Evolutionary conservation across 2,329 filamentous ascomycete species (phyloP).

Genomic region (Aspergillus clavatus): DNA sequence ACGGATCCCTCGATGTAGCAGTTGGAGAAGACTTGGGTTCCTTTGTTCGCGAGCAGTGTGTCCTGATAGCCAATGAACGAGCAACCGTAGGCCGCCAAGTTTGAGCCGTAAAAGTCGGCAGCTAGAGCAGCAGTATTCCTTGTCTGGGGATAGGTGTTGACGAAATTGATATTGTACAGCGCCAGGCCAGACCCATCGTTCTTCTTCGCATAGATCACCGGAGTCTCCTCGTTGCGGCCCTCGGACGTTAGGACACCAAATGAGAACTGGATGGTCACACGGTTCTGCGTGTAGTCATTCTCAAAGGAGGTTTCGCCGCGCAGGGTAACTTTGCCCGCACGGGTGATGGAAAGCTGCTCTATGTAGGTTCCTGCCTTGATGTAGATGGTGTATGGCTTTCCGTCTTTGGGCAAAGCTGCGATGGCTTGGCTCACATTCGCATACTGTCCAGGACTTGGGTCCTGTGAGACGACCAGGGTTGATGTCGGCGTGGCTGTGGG

Average conservation of each 20-base stretch:
- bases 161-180: slow-evolving; percentile 31
- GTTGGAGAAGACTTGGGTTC: slow-evolving; percentile 25
- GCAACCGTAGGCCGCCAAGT: slow-evolving; percentile 31
- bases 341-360: slow-evolving; percentile 40
- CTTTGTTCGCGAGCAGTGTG: slow-evolving; percentile 27
- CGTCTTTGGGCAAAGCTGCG: slow-evolving; percentile 41
- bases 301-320: slow-evolving; percentile 29
- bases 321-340: slow-evolving; percentile 38
- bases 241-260: slow-evolving; percentile 40
- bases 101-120: slow-evolving; percentile 27
- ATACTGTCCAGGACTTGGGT: slow-evolving; percentile 37
- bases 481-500: slow-evolving; percentile 19
- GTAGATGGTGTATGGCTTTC: slow-evolving; percentile 38
- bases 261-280: slow-evolving; percentile 35
- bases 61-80: slow-evolving; percentile 28
- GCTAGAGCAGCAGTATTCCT: slow-evolving; percentile 32
- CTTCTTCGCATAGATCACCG: slow-evolving; percentile 45
- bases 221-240: slow-evolving; percentile 41
- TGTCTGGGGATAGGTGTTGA: slow-evolving; percentile 30
- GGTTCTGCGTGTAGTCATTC: slow-evolving; percentile 37
- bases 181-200: slow-evolving; percentile 22
- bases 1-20: slow-evolving; percentile 26
- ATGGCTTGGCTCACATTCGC: slow-evolving; percentile 42
- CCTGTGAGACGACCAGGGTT: slow-evolving; percentile 28
- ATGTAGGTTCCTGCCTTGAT: slow-evolving; percentile 41